A percentile compares a stretch with the other conserved stretches of the same genome.
Evolutionary conservation across 2,329 filamentous ascomycete genomes (phyloP).

Genomic region (Aspergillus niger): DNA sequence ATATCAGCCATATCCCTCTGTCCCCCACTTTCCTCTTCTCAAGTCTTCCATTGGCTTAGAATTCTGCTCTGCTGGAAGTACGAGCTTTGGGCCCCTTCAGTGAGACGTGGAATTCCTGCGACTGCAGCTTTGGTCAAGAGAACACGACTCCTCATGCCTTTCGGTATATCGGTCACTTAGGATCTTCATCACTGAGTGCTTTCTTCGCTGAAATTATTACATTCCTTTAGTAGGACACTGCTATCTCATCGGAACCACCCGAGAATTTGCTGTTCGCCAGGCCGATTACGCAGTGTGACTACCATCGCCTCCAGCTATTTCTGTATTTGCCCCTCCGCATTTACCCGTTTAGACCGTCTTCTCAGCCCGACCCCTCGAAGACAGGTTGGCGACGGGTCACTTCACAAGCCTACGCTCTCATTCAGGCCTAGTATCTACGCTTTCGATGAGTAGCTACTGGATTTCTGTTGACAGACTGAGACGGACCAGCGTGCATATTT

Average conservation of each 20-base stretch:
- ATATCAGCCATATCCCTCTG: slow-evolving; percentile 21
- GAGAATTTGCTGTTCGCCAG: not conserved
- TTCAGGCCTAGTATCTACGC: not conserved
- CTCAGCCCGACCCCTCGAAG: not conserved
- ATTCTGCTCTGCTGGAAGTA: slow-evolving; percentile 11
- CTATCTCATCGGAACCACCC: not conserved
- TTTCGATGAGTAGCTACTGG: not conserved
- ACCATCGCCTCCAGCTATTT: not conserved
- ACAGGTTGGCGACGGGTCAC: not conserved
- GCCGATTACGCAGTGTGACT: not conserved
- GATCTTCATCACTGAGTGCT: not conserved
- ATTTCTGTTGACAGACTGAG: not conserved
- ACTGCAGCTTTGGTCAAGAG: slow-evolving; percentile 1
- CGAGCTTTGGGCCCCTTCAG: slow-evolving; percentile 9
- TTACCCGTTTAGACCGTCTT: not conserved
- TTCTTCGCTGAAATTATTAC: not conserved
- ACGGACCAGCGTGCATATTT: not conserved
- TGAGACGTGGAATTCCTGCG: slow-evolving; percentile 11
- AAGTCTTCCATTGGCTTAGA: slow-evolving; percentile 19
- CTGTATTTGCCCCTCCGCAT: not conserved
- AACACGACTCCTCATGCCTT: slow-evolving; percentile 5
- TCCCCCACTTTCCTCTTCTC: slow-evolving; percentile 17
- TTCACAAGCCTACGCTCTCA: not conserved
- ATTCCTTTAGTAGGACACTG: not conserved
- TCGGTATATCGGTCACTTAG: not conserved